Percentiles rank a stretch among this genome's conserved stretches.
phyloP scores from a whole-genome alignment of 306 rosid genomes.

The Cucurbita argyrosperma region DNA sequence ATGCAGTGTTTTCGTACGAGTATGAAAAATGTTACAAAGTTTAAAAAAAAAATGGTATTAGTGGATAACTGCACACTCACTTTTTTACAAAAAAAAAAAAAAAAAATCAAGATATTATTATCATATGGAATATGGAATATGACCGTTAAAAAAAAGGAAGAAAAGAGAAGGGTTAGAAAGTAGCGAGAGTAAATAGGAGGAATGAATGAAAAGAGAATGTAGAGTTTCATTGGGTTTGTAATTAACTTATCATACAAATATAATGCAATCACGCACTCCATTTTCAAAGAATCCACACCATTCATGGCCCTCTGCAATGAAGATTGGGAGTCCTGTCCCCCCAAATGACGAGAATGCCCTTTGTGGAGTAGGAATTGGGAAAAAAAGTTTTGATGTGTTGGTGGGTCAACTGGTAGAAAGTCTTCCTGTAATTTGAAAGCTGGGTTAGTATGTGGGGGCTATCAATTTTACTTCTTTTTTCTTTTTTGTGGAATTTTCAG shows the following conservation, averaged over 20 bases:
- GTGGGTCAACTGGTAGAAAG: conserved; percentile 3
- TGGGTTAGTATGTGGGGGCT: neutral
- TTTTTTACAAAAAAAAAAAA: too few relatives aligned
- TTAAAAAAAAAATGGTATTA: too few relatives aligned
- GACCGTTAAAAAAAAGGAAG: too few relatives aligned
- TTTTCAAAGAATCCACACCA: conserved; percentile 4
- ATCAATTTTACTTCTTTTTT: neutral
- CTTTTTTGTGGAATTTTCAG: neutral
- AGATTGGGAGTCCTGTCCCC: neutral
- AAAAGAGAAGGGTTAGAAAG: neutral
- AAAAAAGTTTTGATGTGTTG: neutral
- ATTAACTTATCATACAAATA: conserved; percentile 5
- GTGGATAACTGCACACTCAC: too few relatives aligned
- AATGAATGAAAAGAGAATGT: neutral
- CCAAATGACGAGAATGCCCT: neutral
- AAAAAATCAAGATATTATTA: too few relatives aligned
- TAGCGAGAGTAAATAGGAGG: neutral
- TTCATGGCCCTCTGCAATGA: neutral
- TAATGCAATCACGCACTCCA: neutral
- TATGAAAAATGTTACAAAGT: neutral
- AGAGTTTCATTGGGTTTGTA: neutral
- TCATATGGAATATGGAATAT: too few relatives aligned
- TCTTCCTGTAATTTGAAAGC: conserved; percentile 2
- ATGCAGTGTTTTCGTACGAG: neutral
- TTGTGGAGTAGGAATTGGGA: conserved; percentile 12